phyloP scores from a whole-genome alignment of 139 green algal species.

The Edaphochlamys debaryana region DNA sequence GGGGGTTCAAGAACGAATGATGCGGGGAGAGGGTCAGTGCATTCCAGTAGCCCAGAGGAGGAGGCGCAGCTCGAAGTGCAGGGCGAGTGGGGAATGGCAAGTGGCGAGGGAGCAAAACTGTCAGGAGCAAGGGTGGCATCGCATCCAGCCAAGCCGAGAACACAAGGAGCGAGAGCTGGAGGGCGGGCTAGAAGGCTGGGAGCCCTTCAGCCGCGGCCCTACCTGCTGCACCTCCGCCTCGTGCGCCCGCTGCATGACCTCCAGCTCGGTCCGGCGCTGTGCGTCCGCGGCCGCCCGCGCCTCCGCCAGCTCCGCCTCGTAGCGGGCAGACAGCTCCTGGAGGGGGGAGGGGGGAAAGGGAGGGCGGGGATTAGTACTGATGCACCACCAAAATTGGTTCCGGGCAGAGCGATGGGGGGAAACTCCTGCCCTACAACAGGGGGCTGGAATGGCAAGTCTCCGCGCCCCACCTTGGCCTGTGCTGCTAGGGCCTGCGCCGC shows the following conservation, averaged over 20 bases:
- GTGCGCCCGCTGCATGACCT: not conserved
- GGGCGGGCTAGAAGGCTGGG: too few species aligned
- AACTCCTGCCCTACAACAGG: too few species aligned
- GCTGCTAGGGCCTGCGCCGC: not conserved
- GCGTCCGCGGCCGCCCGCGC: not conserved
- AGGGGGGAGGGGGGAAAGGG: too few species aligned
- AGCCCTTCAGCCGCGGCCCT: too few species aligned
- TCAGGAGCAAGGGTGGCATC: not conserved
- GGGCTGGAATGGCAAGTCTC: too few species aligned
- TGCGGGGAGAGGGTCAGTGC: not conserved
- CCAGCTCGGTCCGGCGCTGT: not conserved
- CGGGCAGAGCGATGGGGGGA: too few species aligned
- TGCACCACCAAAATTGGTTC: too few species aligned
- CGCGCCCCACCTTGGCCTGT: too few species aligned
- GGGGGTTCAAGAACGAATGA: not conserved
- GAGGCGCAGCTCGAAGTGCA: too few species aligned
- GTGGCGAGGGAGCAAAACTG: not conserved
- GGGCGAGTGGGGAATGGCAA: not conserved
- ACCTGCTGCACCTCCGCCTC: conserved; percentile 14
- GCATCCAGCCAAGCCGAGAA: not conserved
- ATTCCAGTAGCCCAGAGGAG: too few species aligned
- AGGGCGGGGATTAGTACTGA: too few species aligned
- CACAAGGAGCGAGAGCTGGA: too few species aligned
- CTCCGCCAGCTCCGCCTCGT: not conserved
- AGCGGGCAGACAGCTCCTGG: not conserved